phyloP scores from a whole-genome alignment of 257 asterid genomes.

The Plectranthus barbatus region DNA sequence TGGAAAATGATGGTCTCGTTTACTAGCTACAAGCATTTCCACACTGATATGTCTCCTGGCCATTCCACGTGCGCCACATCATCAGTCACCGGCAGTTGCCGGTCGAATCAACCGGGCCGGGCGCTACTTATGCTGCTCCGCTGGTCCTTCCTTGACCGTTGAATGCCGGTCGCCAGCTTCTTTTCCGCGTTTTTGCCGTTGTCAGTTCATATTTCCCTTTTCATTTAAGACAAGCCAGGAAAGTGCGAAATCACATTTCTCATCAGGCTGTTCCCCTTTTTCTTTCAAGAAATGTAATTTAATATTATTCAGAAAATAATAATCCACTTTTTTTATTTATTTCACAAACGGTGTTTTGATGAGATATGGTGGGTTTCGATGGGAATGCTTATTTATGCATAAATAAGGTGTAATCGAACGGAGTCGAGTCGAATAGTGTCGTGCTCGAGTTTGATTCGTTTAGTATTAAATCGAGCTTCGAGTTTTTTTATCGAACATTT shows the following conservation, averaged over 20 bases:
- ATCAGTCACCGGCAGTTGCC: neutral
- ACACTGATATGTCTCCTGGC: neutral
- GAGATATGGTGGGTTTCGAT: too few relatives aligned
- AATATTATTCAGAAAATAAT: too few relatives aligned
- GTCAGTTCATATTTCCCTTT: neutral
- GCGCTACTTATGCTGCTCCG: neutral
- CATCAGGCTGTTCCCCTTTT: neutral
- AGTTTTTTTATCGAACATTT: too few relatives aligned
- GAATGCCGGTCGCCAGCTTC: constrained; percentile 4
- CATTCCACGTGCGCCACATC: neutral
- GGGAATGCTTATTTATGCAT: too few relatives aligned
- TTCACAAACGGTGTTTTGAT: too few relatives aligned
- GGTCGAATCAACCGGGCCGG: neutral
- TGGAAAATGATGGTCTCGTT: too few relatives aligned
- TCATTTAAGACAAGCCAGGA: neutral
- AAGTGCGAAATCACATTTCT: neutral
- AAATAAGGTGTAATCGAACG: too few relatives aligned
- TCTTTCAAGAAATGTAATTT: neutral
- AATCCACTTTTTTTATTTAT: too few relatives aligned
- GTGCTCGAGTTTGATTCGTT: too few relatives aligned
- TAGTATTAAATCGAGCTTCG: too few relatives aligned
- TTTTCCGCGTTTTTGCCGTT: neutral
- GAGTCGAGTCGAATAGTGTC: too few relatives aligned
- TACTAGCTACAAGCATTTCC: neutral
- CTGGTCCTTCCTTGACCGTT: neutral